Percentiles rank a stretch among this genome's conserved stretches.
Conservation (phyloP, 2,329 filamentous ascomycete species). For the Delphinella strobiligena region DNA sequence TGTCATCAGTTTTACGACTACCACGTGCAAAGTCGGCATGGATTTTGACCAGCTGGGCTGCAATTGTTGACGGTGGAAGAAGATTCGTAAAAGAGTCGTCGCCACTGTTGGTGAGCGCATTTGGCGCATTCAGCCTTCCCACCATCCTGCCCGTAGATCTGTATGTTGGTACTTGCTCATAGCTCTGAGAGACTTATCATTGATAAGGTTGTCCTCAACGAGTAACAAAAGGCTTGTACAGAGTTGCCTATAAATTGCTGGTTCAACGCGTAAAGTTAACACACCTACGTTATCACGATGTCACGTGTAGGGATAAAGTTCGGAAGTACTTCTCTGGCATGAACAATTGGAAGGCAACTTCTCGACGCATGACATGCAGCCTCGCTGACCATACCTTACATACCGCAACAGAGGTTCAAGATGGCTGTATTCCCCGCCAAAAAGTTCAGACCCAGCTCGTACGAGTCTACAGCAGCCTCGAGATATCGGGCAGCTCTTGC, state of each 20-base stretch:
- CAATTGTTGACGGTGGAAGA: constrained; percentile 64
- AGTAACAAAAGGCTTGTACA: no score
- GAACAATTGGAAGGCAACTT: no score
- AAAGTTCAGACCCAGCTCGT: constrained; percentile 50
- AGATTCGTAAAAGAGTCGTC: constrained; percentile 13
- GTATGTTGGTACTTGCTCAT: neutral
- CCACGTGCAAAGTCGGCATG: constrained; percentile 40
- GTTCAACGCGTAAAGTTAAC: no score
- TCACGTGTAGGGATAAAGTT: no score
- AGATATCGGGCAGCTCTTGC: constrained; percentile 65
- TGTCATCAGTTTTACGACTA: constrained; percentile 2
- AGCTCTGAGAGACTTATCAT: neutral
- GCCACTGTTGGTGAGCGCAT: constrained; percentile 18
- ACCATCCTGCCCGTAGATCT: constrained; percentile 8
- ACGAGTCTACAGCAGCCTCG: constrained; percentile 54
- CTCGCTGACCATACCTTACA: no score
- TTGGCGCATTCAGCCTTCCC: constrained; percentile 7
- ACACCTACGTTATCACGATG: no score
- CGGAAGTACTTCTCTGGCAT: no score
- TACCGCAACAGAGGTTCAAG: no score
- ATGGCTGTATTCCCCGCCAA: constrained; percentile 25
- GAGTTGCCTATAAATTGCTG: no score
- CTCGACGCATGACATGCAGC: neutral
- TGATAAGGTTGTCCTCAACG: no score
- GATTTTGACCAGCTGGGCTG: constrained; percentile 76